Percentiles rank a stretch among this genome's conserved stretches.
Evolutionary conservation across 2,329 filamentous ascomycete genomes (phyloP).

Genomic region (Diaporthe capsici): DNA sequence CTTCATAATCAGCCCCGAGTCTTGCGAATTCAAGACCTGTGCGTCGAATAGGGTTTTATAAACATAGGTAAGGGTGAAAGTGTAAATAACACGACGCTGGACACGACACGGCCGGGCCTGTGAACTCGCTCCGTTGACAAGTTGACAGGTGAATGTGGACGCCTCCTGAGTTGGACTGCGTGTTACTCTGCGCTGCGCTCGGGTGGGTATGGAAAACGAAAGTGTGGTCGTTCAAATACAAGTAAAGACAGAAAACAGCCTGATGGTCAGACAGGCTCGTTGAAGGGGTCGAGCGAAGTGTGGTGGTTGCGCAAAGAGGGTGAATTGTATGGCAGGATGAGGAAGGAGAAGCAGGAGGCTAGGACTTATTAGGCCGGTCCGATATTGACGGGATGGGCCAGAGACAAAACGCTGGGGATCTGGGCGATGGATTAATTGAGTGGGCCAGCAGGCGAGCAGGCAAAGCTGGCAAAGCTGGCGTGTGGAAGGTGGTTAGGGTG

Average conservation of each 20-base stretch:
- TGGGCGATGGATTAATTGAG: slow-evolving; percentile 26
- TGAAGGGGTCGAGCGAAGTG: neutral
- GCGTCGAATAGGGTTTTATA: neutral
- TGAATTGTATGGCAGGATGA: neutral
- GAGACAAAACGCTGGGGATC: slow-evolving; percentile 28
- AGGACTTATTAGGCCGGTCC: slow-evolving; percentile 30
- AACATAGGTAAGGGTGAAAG: slow-evolving; percentile 13
- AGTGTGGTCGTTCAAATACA: slow-evolving; percentile 18
- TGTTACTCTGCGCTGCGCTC: neutral
- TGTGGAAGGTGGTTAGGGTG: slow-evolving; percentile 26
- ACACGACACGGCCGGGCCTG: neutral
- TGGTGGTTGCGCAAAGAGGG: slow-evolving; percentile 2
- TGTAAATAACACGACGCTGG: neutral
- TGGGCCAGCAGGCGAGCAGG: neutral
- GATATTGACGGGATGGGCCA: slow-evolving; percentile 25
- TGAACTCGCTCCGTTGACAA: neutral
- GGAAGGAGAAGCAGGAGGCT: slow-evolving; percentile 23
- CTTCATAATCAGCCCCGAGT: slow-evolving; percentile 37
- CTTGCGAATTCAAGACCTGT: slow-evolving; percentile 21
- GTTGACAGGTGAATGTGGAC: neutral
- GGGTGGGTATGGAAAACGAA: neutral
- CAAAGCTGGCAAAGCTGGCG: neutral
- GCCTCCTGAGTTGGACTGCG: slow-evolving; percentile 12
- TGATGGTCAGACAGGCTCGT: slow-evolving; percentile 17
- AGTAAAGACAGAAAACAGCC: slow-evolving; percentile 25